Evolutionary conservation across 2,329 filamentous ascomycete genomes (phyloP).

Genomic region (Arthroderma sp.): DNA sequence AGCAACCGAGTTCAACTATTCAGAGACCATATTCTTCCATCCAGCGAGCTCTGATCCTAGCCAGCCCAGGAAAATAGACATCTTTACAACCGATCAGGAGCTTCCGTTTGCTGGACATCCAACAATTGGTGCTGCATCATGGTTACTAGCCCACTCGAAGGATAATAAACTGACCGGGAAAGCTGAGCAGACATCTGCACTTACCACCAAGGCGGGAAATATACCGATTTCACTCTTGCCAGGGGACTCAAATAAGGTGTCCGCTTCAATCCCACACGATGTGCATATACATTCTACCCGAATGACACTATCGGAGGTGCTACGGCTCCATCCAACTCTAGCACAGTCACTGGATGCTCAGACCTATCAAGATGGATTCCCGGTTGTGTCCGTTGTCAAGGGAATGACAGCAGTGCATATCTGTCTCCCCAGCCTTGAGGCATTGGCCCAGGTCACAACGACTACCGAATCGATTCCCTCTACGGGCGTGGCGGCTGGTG

Average conservation of each 20-base stretch:
- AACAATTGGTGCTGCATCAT: slow-evolving; percentile 46
- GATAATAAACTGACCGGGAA: neutral
- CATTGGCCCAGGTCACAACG: slow-evolving; percentile 36
- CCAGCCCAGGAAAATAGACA: slow-evolving; percentile 41
- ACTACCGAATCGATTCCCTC: slow-evolving; percentile 16
- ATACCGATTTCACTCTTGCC: slow-evolving; percentile 30
- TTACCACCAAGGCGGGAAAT: slow-evolving; percentile 33
- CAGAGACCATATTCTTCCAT: slow-evolving; percentile 53
- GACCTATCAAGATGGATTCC: slow-evolving; percentile 25
- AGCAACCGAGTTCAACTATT: slow-evolving; percentile 52
- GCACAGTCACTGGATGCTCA: slow-evolving; percentile 16
- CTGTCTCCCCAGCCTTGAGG: slow-evolving; percentile 45
- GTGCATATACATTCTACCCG: slow-evolving; percentile 47
- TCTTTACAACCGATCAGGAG: slow-evolving; percentile 46
- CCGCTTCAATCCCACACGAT: slow-evolving; percentile 55
- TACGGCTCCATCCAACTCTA: slow-evolving; percentile 18
- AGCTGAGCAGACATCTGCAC: slow-evolving; percentile 11
- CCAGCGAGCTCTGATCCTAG: slow-evolving; percentile 37
- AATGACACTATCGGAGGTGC: slow-evolving; percentile 19
- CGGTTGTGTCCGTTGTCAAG: slow-evolving; percentile 53
- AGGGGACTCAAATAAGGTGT: slow-evolving; percentile 35
- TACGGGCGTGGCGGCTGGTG: slow-evolving; percentile 14
- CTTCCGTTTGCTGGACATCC: slow-evolving; percentile 54
- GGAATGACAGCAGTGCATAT: slow-evolving; percentile 48
- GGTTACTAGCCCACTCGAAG: slow-evolving; percentile 27